Evolutionary conservation across 352 stramenopile genomes (phyloP), one percentile per base, ranked within the genome.

Genomic region (Elongisporangium prolatum): DNA sequence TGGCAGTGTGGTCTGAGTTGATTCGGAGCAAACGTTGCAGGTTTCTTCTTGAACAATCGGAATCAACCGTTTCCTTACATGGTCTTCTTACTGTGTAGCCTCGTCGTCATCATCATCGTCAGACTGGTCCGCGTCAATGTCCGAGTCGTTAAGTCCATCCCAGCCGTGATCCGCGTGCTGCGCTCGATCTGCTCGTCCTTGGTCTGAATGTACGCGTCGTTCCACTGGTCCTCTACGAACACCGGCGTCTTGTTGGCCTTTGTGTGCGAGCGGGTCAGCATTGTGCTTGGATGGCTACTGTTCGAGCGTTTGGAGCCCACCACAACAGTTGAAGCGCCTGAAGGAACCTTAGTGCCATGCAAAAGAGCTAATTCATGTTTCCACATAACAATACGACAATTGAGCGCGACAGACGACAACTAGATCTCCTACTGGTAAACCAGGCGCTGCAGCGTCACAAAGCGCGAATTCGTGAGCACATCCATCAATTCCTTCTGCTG

Each of bases 171-270:
- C 68, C 50, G 69, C 59, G 57, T 77, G 67, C 51, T 72, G 67
- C 40, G 77, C 59, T 91, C 84, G 59, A 93, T 90, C 75, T 91
- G 74, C 69, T 93, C 81, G 65, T 93, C 84, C 60, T 90, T 90
- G 9, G 78, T 75, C 65, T 85, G 72, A 57, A 93, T 90, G 65
- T 89, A 93, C 57, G 69, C 71, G 72, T 93, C 84, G 53, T 84
- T 91, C 84, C 84, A 93, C 61, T 86, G 74, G 54, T 93, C 82
- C 60, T 92, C 84, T 57, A 89, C 80, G 57, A 93, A 91, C 50
- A 91, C 75, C 21, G 78, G 80, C 69, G 82, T 72, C 50, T 88
- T 88, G 22, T 67, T 74, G 40, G 69, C 79, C 50, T 72, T 71
- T n/a, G 84, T 80, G 38, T 64, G 78, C 57, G 84, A 79, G 18